Evolutionary conservation across 306 rosid species (phyloP).

Genomic region (Calophaca sinica): DNA sequence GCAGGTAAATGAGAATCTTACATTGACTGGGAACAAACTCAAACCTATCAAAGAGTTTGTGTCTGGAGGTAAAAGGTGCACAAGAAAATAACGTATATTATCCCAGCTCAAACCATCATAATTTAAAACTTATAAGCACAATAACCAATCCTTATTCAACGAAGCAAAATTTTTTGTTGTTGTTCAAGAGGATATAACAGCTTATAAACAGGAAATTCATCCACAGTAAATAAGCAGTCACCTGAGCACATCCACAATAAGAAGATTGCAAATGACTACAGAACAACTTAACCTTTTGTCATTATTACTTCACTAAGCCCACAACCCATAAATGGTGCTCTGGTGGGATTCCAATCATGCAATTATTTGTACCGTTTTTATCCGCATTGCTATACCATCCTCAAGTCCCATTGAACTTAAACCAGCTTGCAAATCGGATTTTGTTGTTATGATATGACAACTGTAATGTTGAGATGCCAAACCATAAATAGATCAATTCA

Average conservation of each 20-base stretch:
- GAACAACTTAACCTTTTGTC: constrained; percentile 30
- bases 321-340: constrained; percentile 14
- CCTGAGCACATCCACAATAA: constrained; percentile 5
- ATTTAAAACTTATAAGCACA: too few relatives aligned
- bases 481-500: constrained; percentile 29
- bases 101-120: too few relatives aligned
- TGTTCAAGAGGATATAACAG: background rate
- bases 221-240: background rate
- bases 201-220: constrained; percentile 15
- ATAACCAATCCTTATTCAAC: background rate
- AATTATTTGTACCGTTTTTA: too few relatives aligned
- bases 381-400: too few relatives aligned
- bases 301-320: constrained; percentile 38
- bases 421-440: constrained; percentile 38
- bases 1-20: too few relatives aligned
- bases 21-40: too few relatives aligned
- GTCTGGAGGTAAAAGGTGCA: too few relatives aligned
- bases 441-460: constrained; percentile 44
- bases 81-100: background rate
- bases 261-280: constrained; percentile 22
- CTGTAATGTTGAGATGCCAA: constrained; percentile 17
- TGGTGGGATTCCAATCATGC: constrained; percentile 36
- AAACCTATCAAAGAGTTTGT: too few relatives aligned
- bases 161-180: background rate
- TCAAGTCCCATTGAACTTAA: too few relatives aligned